Evolutionary conservation across 2,329 filamentous ascomycete species (phyloP).

Genomic region (Pestalotiopsis sp.): DNA sequence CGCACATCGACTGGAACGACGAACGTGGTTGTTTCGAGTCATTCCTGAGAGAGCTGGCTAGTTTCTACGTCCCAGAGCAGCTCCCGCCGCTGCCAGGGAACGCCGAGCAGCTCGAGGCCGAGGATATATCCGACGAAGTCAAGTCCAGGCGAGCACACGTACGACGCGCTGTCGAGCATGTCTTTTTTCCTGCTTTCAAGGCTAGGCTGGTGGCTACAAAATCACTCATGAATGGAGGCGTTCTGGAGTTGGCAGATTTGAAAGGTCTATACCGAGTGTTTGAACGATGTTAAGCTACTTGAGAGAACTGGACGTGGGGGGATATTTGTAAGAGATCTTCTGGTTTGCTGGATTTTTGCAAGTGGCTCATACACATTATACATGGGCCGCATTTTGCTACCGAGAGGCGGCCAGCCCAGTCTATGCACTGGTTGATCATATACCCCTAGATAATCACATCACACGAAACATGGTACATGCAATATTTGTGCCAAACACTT

Average conservation of each 20-base stretch:
- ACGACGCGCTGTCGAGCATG: conserved; percentile 75
- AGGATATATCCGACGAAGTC: conserved; percentile 48
- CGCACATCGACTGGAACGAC: conserved; percentile 81
- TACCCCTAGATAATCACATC: neutral
- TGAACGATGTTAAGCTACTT: conserved; percentile 72
- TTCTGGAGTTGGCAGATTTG: conserved; percentile 86
- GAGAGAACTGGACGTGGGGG: neutral
- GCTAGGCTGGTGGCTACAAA: conserved; percentile 80
- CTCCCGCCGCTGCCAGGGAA: conserved; percentile 53
- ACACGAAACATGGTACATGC: neutral
- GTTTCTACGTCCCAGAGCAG: conserved; percentile 87
- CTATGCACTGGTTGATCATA: neutral
- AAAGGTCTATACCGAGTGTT: conserved; percentile 94
- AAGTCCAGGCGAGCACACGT: conserved; percentile 67
- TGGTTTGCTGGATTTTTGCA: neutral
- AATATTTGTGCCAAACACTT: neutral
- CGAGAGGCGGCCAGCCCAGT: neutral
- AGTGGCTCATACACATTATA: neutral
- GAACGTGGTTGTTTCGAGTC: conserved; percentile 85
- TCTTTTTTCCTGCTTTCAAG: conserved; percentile 88
- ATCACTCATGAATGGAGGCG: conserved; percentile 68
- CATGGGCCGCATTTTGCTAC: neutral
- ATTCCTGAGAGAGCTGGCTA: conserved; percentile 83
- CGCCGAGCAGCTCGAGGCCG: conserved; percentile 33
- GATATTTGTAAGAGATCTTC: neutral